Base-by-base conservation (phyloP, 2,329 filamentous ascomycete species). In the Thelonectria olida region DNA sequence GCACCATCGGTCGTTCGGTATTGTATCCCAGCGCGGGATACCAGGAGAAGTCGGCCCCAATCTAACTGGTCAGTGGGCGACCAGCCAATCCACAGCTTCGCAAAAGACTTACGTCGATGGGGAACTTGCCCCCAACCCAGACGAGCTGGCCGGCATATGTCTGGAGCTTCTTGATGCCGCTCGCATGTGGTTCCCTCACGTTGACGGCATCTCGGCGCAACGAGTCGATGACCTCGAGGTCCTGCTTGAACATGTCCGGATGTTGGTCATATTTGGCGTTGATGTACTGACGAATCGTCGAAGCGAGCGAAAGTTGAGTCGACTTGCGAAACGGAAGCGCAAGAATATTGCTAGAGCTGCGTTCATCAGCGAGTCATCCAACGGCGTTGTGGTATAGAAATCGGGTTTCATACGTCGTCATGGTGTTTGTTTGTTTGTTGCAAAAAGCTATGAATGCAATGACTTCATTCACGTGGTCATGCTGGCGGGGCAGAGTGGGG, bases 201-300 rank as follows among this genome's bases (percentile, higher is more conserved):
- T 93, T 92, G 56, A 97, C 84, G n/a, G 96, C 96, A 75, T 96
- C 92, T 64, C 87, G 86, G 5, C 96, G 90, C 59, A 98, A 81
- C 49, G 87, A 83, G 74, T 98, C 93, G 72, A 99, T 93, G 67
- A 91, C 86, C 73, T 94, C 89, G 60, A 88, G 88, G 80, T 99
- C 96, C 66, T 92, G 86, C 65, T 88, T 88, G 79, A 99, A 99
- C 90, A 97, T 97, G 78, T 97, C 93, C 31, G 96, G 95, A 75
- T 97, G 95, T 76, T 99, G 96, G 78, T 98, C 95, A 90, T 98
- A 98, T 84, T 98, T 97, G 78, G 88, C 90, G 63, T 93, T 97
- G 73, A 99, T 98, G 81, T 99, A 98, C 75, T 96, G 90, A 67
- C 92, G 93, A 75, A 99, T 93, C 50, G 93, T 91, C 63, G 88